phyloP scores from a whole-genome alignment of 2,329 filamentous ascomycete species.

The Ophiognomonia clavigignenti-juglandacearum region DNA sequence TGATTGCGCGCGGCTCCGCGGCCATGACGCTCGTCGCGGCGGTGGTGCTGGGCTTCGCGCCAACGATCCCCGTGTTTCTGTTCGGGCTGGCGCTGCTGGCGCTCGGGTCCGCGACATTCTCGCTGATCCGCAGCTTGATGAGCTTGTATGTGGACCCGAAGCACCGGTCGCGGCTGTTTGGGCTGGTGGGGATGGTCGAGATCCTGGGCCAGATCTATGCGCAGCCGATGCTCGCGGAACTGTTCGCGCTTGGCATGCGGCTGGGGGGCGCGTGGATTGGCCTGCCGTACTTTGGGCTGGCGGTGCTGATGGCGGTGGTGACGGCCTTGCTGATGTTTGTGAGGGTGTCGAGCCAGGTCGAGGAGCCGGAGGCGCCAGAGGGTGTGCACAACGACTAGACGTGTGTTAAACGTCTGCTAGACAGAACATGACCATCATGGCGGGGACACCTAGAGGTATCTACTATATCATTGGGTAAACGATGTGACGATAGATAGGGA shows the following conservation, averaged over 20 bases:
- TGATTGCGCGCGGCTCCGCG: too few species aligned
- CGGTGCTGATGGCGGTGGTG: neutral
- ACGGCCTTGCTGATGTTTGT: neutral
- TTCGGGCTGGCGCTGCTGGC: too few species aligned
- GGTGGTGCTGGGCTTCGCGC: too few species aligned
- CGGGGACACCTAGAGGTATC: too few species aligned
- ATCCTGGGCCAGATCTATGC: conserved; percentile 25
- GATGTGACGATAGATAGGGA: too few species aligned
- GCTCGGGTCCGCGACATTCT: too few species aligned
- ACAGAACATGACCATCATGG: too few species aligned
- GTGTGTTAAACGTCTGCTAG: too few species aligned
- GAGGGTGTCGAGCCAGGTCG: neutral
- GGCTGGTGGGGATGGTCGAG: conserved; percentile 25
- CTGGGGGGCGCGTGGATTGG: conserved; percentile 5
- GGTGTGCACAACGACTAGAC: too few species aligned
- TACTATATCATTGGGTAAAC: too few species aligned
- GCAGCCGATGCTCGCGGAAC: conserved; percentile 24
- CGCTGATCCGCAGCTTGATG: conserved; percentile 25
- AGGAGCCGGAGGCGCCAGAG: neutral
- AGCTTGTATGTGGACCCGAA: conserved; percentile 25
- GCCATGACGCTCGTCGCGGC: too few species aligned
- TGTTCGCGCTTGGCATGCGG: conserved; percentile 26
- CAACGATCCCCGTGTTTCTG: too few species aligned
- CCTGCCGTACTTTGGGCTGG: neutral
- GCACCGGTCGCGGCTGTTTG: conserved; percentile 27